Percentiles rank a stretch among this genome's conserved stretches.
These are phyloP conservation scores for Colletotrichum musicola DNA, from an alignment of 2,329 filamentous ascomycete genomes.

Conservation along the genomic window DNA sequence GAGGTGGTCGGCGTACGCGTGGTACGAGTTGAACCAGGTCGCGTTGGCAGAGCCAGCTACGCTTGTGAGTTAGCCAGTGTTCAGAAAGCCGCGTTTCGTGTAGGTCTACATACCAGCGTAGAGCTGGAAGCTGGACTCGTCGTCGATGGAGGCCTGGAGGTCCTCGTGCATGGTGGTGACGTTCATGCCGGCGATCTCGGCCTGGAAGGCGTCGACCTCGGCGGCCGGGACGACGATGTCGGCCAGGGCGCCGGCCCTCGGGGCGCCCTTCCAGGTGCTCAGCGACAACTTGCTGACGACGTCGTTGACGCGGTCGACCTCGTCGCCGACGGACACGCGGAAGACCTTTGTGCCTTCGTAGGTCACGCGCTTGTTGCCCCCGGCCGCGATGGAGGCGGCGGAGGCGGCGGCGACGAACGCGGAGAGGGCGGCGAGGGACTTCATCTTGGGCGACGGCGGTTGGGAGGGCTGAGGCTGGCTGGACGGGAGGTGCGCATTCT, in stretches of 20 bases:
- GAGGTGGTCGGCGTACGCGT: conserved; percentile 58
- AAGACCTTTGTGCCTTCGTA: conserved; percentile 61
- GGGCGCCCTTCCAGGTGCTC: conserved; percentile 53
- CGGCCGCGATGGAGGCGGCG: conserved; percentile 30
- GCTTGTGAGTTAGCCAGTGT: not conserved
- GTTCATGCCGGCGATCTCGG: conserved; percentile 48
- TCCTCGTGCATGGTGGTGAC: conserved; percentile 53
- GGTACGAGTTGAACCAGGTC: conserved; percentile 61
- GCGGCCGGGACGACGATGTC: conserved; percentile 56
- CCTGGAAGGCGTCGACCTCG: conserved; percentile 49
- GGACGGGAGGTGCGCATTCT: not conserved
- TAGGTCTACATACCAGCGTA: conserved; percentile 32
- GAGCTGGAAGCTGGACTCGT: conserved; percentile 51
- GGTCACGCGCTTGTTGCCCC: conserved; percentile 43
- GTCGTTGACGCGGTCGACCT: conserved; percentile 48
- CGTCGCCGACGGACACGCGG: conserved; percentile 53
- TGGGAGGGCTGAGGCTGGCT: not conserved
- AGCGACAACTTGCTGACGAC: conserved; percentile 51
- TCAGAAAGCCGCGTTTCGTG: not conserved
- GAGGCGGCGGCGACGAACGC: conserved; percentile 30
- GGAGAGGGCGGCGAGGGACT: conserved; percentile 30
- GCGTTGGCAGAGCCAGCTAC: conserved; percentile 39
- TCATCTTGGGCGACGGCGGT: conserved; percentile 24
- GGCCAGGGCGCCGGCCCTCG: conserved; percentile 49
- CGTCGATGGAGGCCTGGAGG: conserved; percentile 53